phyloP scores from a whole-genome alignment of 139 green algal genomes.

The Pleodorina starrii region DNA sequence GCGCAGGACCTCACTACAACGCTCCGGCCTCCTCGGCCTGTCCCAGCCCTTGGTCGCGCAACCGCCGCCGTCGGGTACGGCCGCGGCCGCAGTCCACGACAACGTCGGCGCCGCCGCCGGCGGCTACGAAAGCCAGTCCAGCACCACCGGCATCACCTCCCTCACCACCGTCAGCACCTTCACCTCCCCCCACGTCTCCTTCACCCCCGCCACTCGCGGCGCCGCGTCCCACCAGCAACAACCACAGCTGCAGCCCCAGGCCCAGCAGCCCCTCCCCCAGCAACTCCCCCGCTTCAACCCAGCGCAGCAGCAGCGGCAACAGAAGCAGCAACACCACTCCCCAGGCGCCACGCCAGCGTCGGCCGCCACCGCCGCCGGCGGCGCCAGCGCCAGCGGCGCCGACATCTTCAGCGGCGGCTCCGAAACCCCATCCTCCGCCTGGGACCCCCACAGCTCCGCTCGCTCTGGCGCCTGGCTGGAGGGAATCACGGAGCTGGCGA shows the following conservation, averaged over 20 bases:
- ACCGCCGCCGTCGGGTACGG: background rate
- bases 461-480: too few relatives aligned
- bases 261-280: background rate
- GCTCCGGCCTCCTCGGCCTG: slow-evolving; percentile 19
- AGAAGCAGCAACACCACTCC: background rate
- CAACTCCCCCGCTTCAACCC: too few relatives aligned
- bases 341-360: background rate
- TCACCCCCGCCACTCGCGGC: slow-evolving; percentile 26
- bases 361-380: background rate
- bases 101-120: background rate
- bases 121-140: background rate
- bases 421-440: background rate
- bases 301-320: background rate
- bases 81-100: background rate
- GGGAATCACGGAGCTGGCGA: too few relatives aligned
- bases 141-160: slow-evolving; percentile 5
- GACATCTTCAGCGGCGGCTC: background rate
- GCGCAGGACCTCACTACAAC: slow-evolving; percentile 33
- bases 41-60: background rate
- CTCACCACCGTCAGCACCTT: background rate
- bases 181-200: background rate
- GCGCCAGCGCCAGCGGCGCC: background rate
- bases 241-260: background rate
- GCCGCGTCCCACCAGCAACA: background rate
- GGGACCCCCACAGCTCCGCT: too few relatives aligned